Percentiles rank a stretch among this genome's conserved stretches.
phyloP scores from a whole-genome alignment of 805 yeast genomes.

The Yamadazyma phyllophila region DNA sequence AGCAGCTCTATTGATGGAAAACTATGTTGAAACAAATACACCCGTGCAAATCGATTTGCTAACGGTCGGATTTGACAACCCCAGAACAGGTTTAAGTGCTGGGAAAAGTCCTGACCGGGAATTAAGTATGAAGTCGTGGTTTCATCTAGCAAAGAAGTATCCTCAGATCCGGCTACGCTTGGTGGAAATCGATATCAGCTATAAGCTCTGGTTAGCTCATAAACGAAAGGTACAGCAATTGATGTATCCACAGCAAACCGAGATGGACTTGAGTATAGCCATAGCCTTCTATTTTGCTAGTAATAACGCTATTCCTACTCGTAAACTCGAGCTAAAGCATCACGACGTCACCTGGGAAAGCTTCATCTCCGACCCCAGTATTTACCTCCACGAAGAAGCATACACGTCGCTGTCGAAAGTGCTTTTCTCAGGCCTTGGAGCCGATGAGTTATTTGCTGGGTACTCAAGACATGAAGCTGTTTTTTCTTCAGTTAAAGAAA shows the following conservation, averaged over 20 bases:
- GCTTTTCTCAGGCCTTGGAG: conserved; percentile 89
- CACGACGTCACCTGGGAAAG: conserved; percentile 17
- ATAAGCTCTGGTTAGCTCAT: conserved; percentile 56
- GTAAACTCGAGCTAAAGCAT: conserved; percentile 11
- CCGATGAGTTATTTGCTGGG: conserved; percentile 96
- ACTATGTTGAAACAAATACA: conserved; percentile 14
- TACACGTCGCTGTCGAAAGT: conserved; percentile 64
- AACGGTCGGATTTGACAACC: conserved; percentile 91
- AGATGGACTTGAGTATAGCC: conserved; percentile 94
- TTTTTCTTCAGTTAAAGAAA: conserved; percentile 28
- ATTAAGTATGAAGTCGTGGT: conserved; percentile 65
- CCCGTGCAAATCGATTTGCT: conserved; percentile 61
- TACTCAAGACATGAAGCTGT: conserved; percentile 76
- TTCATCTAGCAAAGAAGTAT: conserved; percentile 44
- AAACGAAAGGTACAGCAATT: conserved; percentile 54
- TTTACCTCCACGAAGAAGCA: not conserved
- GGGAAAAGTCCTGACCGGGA: conserved; percentile 81
- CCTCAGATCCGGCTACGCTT: conserved; percentile 46
- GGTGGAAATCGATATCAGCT: conserved; percentile 72
- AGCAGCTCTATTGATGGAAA: conserved; percentile 49
- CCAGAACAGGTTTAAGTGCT: conserved; percentile 62
- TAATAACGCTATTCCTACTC: conserved; percentile 36
- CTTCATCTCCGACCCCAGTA: conserved; percentile 13
- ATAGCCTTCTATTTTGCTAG: conserved; percentile 94
- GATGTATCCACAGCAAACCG: conserved; percentile 83